Percentiles rank a stretch among this genome's conserved stretches.
phyloP scores from a whole-genome alignment of 164 flowering plant species.

The Kalanchoe fedtschenkoi region DNA sequence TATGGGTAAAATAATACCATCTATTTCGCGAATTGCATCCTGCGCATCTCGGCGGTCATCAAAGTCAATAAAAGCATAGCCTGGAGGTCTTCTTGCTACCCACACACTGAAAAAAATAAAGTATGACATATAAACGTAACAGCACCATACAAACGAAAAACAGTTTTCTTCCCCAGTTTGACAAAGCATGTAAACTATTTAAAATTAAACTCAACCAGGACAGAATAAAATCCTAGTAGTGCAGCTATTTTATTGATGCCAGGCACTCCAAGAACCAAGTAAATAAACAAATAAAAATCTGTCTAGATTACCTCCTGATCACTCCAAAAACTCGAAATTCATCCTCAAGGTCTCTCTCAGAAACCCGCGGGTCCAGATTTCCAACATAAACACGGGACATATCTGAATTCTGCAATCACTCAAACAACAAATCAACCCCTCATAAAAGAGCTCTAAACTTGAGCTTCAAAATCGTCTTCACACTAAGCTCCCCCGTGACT shows the following conservation, averaged over 20 bases:
- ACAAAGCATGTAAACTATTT: not conserved
- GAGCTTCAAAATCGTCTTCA: no score
- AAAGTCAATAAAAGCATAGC: conserved; percentile 88
- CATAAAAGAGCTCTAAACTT: no score
- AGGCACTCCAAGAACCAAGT: no score
- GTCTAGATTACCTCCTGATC: conserved; percentile 46
- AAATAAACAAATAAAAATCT: conserved; percentile 6
- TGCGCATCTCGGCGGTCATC: conserved; percentile 84
- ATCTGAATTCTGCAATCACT: not conserved
- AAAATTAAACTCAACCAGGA: no score
- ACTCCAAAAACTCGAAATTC: conserved; percentile 62
- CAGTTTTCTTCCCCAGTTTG: not conserved
- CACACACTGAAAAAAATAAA: conserved; percentile 51
- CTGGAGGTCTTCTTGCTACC: conserved; percentile 96
- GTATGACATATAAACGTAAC: not conserved
- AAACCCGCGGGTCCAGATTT: conserved; percentile 51
- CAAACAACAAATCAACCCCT: not conserved
- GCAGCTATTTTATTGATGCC: not conserved
- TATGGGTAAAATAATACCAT: conserved; percentile 38
- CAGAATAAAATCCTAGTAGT: no score
- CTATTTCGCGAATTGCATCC: conserved; percentile 82
- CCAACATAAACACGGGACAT: conserved; percentile 82
- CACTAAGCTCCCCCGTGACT: no score
- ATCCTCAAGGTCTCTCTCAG: conserved; percentile 69
- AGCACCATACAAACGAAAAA: not conserved